A percentile compares a stretch with the other conserved stretches of the same genome.
These are phyloP conservation scores for Daldinia sp. DNA, from an alignment of 2,329 filamentous ascomycete genomes.

Conservation along the genomic window DNA sequence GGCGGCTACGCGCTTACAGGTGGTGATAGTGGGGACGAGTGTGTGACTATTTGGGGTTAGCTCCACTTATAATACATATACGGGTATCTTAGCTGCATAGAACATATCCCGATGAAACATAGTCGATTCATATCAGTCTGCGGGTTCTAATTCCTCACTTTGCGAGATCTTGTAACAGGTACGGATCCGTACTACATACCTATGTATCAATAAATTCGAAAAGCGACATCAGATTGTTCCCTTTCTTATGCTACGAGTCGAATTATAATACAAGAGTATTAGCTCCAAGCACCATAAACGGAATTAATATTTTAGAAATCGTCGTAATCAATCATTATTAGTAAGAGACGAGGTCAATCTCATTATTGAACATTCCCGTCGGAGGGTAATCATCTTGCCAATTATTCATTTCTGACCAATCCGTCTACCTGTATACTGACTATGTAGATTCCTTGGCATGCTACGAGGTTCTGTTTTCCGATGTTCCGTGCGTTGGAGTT, in stretches of 20 bases:
- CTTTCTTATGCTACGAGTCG: too few relatives aligned
- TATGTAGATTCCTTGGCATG: not conserved
- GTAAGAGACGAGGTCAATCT: slow-evolving; percentile 1
- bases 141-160: not conserved
- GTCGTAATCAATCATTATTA: too few relatives aligned
- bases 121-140: not conserved
- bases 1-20: slow-evolving; percentile 42
- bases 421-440: not conserved
- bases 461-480: not conserved
- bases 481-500: not conserved
- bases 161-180: too few relatives aligned
- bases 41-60: slow-evolving; percentile 21
- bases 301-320: too few relatives aligned
- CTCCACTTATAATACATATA: slow-evolving; percentile 12
- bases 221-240: not conserved
- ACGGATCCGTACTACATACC: too few relatives aligned
- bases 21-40: slow-evolving; percentile 5
- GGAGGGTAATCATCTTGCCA: not conserved
- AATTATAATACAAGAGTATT: too few relatives aligned
- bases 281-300: too few relatives aligned
- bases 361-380: slow-evolving; percentile 4
- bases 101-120: slow-evolving; percentile 1
- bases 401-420: not conserved
- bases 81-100: not conserved
- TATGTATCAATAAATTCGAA: not conserved